Conservation (phyloP, 345 rosid species). For the Litchi chinensis region DNA sequence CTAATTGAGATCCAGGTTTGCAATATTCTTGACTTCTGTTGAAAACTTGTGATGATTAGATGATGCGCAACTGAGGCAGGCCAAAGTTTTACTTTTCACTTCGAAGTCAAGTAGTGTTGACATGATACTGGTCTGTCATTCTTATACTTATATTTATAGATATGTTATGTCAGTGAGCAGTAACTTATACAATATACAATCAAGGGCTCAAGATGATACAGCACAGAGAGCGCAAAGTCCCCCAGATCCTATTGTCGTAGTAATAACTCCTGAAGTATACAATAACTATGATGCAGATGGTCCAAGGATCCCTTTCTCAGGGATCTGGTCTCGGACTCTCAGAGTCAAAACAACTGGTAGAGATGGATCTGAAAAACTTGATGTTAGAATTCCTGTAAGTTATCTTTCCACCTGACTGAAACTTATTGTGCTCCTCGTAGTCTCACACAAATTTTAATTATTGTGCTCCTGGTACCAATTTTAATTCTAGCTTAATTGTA, state of each 20-base stretch:
- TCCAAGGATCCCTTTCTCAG: constrained; percentile 66
- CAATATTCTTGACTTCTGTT: not conserved
- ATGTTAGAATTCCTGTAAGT: constrained; percentile 86
- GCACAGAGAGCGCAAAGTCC: constrained; percentile 48
- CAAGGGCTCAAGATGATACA: constrained; percentile 51
- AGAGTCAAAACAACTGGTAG: constrained; percentile 81
- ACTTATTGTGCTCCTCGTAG: not conserved
- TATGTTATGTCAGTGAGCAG: constrained; percentile 46
- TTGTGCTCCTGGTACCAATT: not conserved
- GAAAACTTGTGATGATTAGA: not conserved
- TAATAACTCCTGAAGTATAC: constrained; percentile 72
- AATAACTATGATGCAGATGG: constrained; percentile 56
- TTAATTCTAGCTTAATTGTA: not conserved
- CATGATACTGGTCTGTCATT: not conserved
- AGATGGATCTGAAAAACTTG: constrained; percentile 85
- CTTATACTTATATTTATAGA: constrained; percentile 3
- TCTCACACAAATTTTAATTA: too few relatives aligned
- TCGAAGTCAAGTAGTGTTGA: not conserved
- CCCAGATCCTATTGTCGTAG: constrained; percentile 74
- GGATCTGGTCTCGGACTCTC: constrained; percentile 81
- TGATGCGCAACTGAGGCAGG: not conserved
- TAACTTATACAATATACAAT: constrained; percentile 46
- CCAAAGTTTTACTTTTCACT: not conserved
- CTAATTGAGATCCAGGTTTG: not conserved
- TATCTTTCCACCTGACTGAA: constrained; percentile 8